Evolutionary conservation across 1,139 yeast species (phyloP), one percentile per base, ranked within the genome.

Genomic region (Debaryomycetaceae sp.): DNA sequence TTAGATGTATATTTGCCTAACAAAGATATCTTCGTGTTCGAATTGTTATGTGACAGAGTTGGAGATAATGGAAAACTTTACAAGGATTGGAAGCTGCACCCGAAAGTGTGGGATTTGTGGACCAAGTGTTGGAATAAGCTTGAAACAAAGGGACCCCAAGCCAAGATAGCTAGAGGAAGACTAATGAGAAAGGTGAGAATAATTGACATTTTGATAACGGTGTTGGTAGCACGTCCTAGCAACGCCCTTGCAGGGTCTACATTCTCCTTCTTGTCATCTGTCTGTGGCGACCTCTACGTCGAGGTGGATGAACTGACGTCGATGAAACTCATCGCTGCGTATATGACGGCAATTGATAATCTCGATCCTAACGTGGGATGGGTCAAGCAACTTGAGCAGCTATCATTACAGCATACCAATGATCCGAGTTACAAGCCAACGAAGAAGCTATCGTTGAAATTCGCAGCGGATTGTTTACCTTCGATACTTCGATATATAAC

Each of bases 41-140:
- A 86, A 44, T 72, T 90, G 53, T 53, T 86, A 3, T 70, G 82
- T 49, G 95, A 87, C 55, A 72, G 91, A 51, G 62, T 88, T 52
- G 76, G 76, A 47, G 88, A 83, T 47, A 48, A 49, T 31, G 54
- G 60, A 23, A 54, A 57, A 47, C 65, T 45, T 49, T 70, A 69
- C 45, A 54, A 59, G 3, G 49, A 57, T 5, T 82, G 82, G 72
- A 80, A 76, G 53, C 58, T 49, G 11, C 61, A 66, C 42, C 44
- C 59, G 0, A 56, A 59, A 3, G 63, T 75, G 1, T 85, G 91
- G 89, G 45, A 47, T 4, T 59, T 82, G 38, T 69, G 80, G 46
- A 55, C 59, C 38, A 56, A 56, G 14, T 58, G 72, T 34, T 81
- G 85, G 81, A 37, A 36, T 0, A 31, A 41, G 0, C 51, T 70